Evolutionary conservation across 164 flowering plant species (phyloP), one percentile per base, ranked within the genome.

Genomic region (Hamamelis virginiana): DNA sequence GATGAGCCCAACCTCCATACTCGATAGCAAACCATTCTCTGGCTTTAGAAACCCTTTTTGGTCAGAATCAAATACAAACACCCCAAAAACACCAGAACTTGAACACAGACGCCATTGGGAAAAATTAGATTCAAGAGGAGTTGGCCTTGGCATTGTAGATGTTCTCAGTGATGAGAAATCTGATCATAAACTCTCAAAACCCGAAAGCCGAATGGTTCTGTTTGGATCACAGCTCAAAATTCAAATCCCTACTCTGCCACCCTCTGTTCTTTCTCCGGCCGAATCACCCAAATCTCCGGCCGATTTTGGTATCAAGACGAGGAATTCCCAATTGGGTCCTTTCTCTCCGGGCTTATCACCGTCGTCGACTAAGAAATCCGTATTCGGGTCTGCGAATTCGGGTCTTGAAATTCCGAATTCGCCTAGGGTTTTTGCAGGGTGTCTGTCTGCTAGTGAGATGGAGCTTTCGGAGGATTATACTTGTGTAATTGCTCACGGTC

Each of bases 381-480:
- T 72, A 8, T 80, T 76, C 63, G 83, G 79, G 73, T 78, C 78
- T 18, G 57, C 44, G 15, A 83, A 73, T 72, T 77, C 82, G 8
- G 75, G 82, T 61, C 60, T 62, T 5, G 82, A 70, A 57, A 38
- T 65, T 1, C 68, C 74, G 9, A 73, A 46, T 15, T 83, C 90
- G n/a, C 78, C 84, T 3, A 64, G 69, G 66, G 76, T 79, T 43
- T 83, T 79, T 55, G 68, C 80, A 0, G 85, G 86, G 13, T 75
- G 77, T 67, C 79, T 85, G 26, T 83, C 91, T 11, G 80, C 82
- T 0, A 76, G 74, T 21, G 93, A 88, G 72, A 87, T 89, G 82
- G 96, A 91, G 73, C 82, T 83, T 16, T 89, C 91, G 1, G 98
- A 92, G 78, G 98, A 91, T 28, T 92, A 91, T 62, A 90, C 94